Evolutionary conservation across 345 rosid genomes (phyloP).

Genomic region (Balakata baccata): DNA sequence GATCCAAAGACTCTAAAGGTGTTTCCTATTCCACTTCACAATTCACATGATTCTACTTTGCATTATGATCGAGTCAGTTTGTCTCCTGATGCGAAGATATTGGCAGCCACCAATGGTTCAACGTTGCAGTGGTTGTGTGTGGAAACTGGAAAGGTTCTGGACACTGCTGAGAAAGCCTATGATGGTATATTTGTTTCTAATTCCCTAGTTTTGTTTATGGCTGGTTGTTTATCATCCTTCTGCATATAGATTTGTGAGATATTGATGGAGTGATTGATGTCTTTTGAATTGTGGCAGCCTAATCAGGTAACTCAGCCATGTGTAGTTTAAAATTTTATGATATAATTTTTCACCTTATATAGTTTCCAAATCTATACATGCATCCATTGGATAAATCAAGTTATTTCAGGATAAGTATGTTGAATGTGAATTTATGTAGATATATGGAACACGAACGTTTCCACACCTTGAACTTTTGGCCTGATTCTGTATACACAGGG

Average conservation of each 20-base stretch:
- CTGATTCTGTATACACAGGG: not conserved
- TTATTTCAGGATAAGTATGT: not conserved
- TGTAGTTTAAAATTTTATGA: not conserved
- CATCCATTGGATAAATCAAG: not conserved
- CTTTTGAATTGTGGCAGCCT: not conserved
- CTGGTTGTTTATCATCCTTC: not conserved
- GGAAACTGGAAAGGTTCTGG: slow-evolving; percentile 81
- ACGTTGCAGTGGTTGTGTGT: slow-evolving; percentile 79
- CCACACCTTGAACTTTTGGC: not conserved
- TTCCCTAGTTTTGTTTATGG: not conserved
- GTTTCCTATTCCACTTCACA: slow-evolving; percentile 73
- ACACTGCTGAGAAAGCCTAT: slow-evolving; percentile 84
- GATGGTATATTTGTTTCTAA: slow-evolving; percentile 48
- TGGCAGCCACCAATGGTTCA: slow-evolving; percentile 75
- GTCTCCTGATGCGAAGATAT: slow-evolving; percentile 86
- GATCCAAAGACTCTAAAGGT: slow-evolving; percentile 92
- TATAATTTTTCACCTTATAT: not conserved
- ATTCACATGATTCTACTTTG: slow-evolving; percentile 58
- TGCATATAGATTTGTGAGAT: not conserved
- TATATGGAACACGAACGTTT: not conserved
- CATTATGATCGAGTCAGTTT: slow-evolving; percentile 76
- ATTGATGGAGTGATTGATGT: not conserved
- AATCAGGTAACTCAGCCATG: not conserved
- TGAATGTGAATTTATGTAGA: not conserved
- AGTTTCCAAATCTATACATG: slow-evolving; percentile 1